These are phyloP conservation scores for Setomelanomma holmii DNA, from an alignment of 2,329 filamentous ascomycete genomes.

Conservation along the genomic window DNA sequence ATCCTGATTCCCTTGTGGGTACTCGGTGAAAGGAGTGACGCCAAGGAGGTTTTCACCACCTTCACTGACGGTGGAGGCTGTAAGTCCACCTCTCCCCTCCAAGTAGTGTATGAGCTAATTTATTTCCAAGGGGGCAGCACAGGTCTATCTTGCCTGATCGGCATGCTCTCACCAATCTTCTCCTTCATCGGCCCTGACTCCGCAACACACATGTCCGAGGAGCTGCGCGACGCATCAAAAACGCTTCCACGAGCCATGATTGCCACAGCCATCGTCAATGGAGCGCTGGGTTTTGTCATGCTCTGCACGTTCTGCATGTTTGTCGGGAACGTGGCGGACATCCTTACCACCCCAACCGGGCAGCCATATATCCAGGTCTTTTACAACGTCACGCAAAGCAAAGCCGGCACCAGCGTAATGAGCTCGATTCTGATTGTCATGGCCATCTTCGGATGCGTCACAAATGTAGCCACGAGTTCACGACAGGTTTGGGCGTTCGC, in stretches of 20 bases:
- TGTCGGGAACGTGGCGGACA: slow-evolving; percentile 12
- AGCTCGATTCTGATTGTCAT: slow-evolving; percentile 22
- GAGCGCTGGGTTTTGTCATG: slow-evolving; percentile 45
- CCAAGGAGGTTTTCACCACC: slow-evolving; percentile 52
- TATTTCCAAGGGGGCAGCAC: slow-evolving; percentile 22
- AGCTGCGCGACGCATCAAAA: slow-evolving; percentile 33
- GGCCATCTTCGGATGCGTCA: slow-evolving; percentile 15
- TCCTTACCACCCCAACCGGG: slow-evolving; percentile 22
- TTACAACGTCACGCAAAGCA: slow-evolving; percentile 17
- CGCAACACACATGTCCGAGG: slow-evolving; percentile 44
- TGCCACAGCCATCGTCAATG: slow-evolving; percentile 45
- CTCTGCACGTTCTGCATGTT: slow-evolving; percentile 21
- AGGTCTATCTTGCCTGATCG: slow-evolving; percentile 51
- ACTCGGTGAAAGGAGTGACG: slow-evolving; percentile 38
- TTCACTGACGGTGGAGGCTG: slow-evolving; percentile 56
- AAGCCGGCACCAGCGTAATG: slow-evolving; percentile 18
- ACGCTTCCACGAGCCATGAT: slow-evolving; percentile 48
- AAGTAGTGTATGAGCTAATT: neutral
- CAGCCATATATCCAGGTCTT: slow-evolving; percentile 25
- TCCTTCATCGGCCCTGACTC: slow-evolving; percentile 45
- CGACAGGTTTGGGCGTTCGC: slow-evolving; percentile 34
- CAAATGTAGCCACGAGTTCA: slow-evolving; percentile 19
- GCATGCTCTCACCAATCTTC: slow-evolving; percentile 39
- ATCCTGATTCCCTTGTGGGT: slow-evolving; percentile 50
- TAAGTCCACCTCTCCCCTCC: neutral